Evolutionary conservation across 805 yeast genomes (phyloP).

Genomic region (Schwanniomyces sp.): DNA sequence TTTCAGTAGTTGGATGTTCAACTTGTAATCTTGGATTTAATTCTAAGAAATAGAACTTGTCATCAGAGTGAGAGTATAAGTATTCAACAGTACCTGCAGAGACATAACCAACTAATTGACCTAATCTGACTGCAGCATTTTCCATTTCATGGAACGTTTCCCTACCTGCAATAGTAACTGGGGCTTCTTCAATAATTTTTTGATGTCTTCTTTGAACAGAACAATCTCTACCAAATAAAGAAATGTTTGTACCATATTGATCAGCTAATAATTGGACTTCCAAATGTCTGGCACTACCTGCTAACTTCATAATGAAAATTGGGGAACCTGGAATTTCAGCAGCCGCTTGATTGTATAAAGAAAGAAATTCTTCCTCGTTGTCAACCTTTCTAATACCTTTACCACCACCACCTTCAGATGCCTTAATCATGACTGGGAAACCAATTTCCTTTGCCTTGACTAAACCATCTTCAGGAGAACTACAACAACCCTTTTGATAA

Average conservation of each 20-base stretch:
- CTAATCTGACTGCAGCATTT: constrained; percentile 95
- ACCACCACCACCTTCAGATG: constrained; percentile 99
- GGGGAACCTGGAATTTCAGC: constrained; percentile 99
- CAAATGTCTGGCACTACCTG: constrained; percentile 96
- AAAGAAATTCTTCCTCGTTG: constrained; percentile 69
- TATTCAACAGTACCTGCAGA: constrained; percentile 99
- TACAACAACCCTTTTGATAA: constrained; percentile 86
- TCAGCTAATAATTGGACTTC: constrained; percentile 98
- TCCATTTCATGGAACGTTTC: constrained; percentile 92
- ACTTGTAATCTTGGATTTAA: constrained; percentile 98
- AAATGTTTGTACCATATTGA: constrained; percentile 96
- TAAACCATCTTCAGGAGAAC: constrained; percentile 85
- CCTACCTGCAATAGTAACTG: constrained; percentile 89
- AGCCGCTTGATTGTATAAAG: constrained; percentile 89
- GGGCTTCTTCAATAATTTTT: constrained; percentile 98
- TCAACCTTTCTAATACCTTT: constrained; percentile 98
- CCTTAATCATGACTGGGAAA: constrained; percentile 98
- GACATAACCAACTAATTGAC: constrained; percentile 95
- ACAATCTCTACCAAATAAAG: constrained; percentile 98
- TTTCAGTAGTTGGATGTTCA: constrained; percentile 99
- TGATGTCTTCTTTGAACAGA: constrained; percentile 99
- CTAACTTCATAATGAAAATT: constrained; percentile 94
- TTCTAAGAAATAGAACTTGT: constrained; percentile 94
- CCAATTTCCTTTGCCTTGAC: constrained; percentile 84
- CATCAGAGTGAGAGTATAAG: constrained; percentile 89